Base-by-base conservation (phyloP, 176 grass and related monocot species). In the Oryza glaberrima region DNA sequence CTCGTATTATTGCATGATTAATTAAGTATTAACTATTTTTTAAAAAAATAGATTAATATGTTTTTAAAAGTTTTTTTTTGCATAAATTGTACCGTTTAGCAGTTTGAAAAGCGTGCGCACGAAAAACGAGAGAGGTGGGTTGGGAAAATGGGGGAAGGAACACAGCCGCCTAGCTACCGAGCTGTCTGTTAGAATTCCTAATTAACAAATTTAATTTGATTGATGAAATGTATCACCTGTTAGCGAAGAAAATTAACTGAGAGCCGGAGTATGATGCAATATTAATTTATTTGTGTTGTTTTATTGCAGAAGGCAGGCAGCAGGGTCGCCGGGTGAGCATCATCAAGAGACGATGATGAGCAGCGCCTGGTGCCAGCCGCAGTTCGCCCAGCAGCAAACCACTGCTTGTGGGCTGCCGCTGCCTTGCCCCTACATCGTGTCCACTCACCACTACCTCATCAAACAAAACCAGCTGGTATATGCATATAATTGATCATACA, bases 341-440 rank as follows among this genome's bases (percentile, higher is more conserved):
- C 51, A 19, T 3, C 58, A 7, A 0, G n/a, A 23, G 25, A 78
- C 61, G 78, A 66, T 63, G n/a, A 63, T 63, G 0, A 23, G 58
- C 9, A n/a, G 2, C 1, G 16, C 36, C 8, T 76, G 85, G 85
- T 82, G 38, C 49, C 80, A 66, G 58, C 67, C 58, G 7, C 74
- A 67, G 26, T 90, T 82, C 23, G 46, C 30, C 17, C 72, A 32
- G 11, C 79, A 79, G 3, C 72, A 78, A 58, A 65, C 3, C 45
- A 3, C 71, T 6, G 1, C 71, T 6, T 44, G 2, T 28, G 63
- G 41, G 7, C 5, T 41, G 47, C 65, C 48, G 22, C 25, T 88
- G 58, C 79, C 81, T 3, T 87, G 78, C 61, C 80, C 88, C 28
- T 86, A 86, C 80, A 84, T 90, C 75, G 78, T 90, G 75, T 83